A percentile compares a stretch with the other conserved stretches of the same genome.
These are phyloP conservation scores for Rhodomyrtus tomentosa DNA, from an alignment of 345 rosid species.

Conservation along the genomic window DNA sequence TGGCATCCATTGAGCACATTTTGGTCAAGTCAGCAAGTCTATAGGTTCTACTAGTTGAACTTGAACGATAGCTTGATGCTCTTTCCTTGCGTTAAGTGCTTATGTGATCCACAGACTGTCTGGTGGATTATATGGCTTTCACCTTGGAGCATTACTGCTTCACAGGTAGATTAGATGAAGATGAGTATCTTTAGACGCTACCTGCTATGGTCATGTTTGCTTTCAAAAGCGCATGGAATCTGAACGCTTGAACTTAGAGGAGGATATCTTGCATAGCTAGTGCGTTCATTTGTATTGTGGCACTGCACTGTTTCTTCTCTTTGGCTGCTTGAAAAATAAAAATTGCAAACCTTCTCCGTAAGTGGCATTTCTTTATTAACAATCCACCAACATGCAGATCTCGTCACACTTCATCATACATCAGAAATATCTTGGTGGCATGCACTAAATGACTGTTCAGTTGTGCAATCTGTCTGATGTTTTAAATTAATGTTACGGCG, in stretches of 20 bases:
- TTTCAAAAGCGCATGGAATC: not conserved
- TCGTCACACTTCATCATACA: not conserved
- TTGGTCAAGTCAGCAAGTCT: not conserved
- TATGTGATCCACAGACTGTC: not conserved
- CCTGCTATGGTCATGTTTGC: not conserved
- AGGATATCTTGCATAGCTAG: not conserved
- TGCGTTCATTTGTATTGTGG: not conserved
- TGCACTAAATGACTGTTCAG: not conserved
- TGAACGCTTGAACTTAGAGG: not conserved
- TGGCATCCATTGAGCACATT: no score
- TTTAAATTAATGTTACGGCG: not conserved
- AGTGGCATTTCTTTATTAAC: not conserved
- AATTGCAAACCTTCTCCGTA: not conserved
- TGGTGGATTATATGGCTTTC: not conserved
- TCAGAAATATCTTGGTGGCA: not conserved
- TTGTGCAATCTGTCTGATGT: not conserved
- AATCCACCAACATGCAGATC: not conserved
- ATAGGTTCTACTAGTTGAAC: not conserved
- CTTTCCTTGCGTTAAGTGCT: not conserved
- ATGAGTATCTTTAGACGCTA: not conserved
- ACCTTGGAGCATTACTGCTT: not conserved
- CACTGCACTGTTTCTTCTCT: not conserved
- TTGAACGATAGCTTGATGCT: not conserved
- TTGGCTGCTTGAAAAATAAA: not conserved
- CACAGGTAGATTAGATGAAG: not conserved